Evolutionary conservation across 2,329 filamentous ascomycete species (phyloP).

Genomic region (Arthroderma sp.): DNA sequence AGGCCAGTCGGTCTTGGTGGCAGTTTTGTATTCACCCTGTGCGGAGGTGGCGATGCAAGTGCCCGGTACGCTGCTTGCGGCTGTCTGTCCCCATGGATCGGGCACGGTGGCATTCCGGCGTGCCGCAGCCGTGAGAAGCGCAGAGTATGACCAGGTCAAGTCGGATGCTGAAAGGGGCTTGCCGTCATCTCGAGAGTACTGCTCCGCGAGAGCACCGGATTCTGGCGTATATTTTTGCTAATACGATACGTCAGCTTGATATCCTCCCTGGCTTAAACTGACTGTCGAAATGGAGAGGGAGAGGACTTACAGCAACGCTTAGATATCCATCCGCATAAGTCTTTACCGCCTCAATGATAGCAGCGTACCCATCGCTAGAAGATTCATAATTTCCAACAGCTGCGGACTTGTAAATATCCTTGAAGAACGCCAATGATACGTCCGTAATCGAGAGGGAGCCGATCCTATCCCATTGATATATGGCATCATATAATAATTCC

Average conservation of each 20-base stretch:
- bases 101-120: conserved; percentile 23
- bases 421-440: conserved; percentile 58
- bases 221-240: conserved; percentile 35
- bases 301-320: conserved; percentile 22
- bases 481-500: conserved; percentile 63
- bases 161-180: conserved; percentile 26
- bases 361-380: conserved; percentile 28
- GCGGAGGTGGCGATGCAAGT: conserved; percentile 20
- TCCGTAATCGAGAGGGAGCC: conserved; percentile 52
- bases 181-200: conserved; percentile 26
- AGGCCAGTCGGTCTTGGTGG: conserved; percentile 22
- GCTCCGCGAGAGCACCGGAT: conserved; percentile 41
- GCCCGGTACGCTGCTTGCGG: conserved; percentile 20
- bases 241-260: too few species aligned
- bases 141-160: conserved; percentile 34
- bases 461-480: conserved; percentile 55
- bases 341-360: conserved; percentile 45
- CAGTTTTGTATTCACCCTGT: conserved; percentile 21
- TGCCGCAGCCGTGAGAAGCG: conserved; percentile 25
- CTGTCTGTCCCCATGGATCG: conserved; percentile 21
- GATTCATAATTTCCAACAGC: conserved; percentile 51
- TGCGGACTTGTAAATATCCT: conserved; percentile 46
- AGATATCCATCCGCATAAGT: conserved; percentile 48
- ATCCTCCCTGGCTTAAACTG: neutral
- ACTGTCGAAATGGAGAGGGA: neutral